Percentiles rank a stretch among this genome's conserved stretches.
These are phyloP conservation scores for Colletotrichum chrysophilum DNA, from an alignment of 2,329 filamentous ascomycete genomes.

Conservation along the genomic window DNA sequence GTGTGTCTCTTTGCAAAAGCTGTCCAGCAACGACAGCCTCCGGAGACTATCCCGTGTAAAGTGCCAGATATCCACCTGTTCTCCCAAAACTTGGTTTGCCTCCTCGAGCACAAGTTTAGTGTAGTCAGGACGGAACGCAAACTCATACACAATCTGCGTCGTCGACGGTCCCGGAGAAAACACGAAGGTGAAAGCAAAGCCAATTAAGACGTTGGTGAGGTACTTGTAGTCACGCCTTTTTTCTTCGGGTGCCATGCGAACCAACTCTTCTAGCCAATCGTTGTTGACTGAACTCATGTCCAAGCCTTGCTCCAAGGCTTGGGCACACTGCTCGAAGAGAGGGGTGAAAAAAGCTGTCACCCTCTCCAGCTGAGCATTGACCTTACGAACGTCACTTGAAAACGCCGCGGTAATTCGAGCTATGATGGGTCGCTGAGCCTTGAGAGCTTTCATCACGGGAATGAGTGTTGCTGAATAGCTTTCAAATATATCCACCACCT, in stretches of 20 bases:
- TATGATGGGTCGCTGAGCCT: slow-evolving; percentile 8
- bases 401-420: slow-evolving; percentile 11
- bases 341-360: background rate
- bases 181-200: slow-evolving; percentile 12
- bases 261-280: slow-evolving; percentile 9
- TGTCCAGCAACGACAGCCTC: slow-evolving; percentile 5
- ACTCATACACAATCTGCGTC: slow-evolving; percentile 17
- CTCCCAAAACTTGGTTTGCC: background rate
- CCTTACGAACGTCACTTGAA: slow-evolving; percentile 1
- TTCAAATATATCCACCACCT: slow-evolving; percentile 3
- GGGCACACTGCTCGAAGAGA: background rate
- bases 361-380: background rate
- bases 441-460: slow-evolving; percentile 9
- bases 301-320: background rate
- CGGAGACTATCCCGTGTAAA: slow-evolving; percentile 6
- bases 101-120: background rate
- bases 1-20: slow-evolving; percentile 18
- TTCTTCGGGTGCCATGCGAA: slow-evolving; percentile 2
- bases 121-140: slow-evolving; percentile 14
- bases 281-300: background rate
- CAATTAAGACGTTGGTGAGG: slow-evolving; percentile 15
- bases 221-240: slow-evolving; percentile 7
- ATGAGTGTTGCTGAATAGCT: slow-evolving; percentile 9
- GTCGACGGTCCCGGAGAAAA: slow-evolving; percentile 9
- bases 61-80: background rate